Base-by-base conservation (phyloP, 768 basidiomycete genomes). In the Saitozyma podzolica region DNA sequence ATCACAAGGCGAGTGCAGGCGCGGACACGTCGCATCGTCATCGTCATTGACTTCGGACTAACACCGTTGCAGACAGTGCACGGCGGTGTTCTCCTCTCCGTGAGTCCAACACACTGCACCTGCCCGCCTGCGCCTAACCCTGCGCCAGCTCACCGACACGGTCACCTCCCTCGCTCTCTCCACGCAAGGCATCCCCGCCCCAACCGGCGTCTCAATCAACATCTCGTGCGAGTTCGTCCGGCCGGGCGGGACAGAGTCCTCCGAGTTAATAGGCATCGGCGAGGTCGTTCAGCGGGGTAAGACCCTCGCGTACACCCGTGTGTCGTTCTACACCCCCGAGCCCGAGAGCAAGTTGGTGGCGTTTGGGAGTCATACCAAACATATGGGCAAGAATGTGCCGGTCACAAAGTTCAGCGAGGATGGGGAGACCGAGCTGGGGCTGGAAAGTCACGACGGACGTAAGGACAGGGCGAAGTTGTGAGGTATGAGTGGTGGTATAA, bases 321-420 rank as follows among this genome's bases (percentile, higher is more conserved):
- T 74, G 37, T 66, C 64, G 13, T 77, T 77, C 56, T 74, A 68
- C 50, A 47, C 45, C n/a, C 45, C 45, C 13, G 61, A 59, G 47
- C 42, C 63, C 13, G 58, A 62, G n/a, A 55, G 67, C 40, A 43
- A 56, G 58, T 50, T 77, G 9, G 67, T 77, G 20, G 78, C 78
- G 9, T 77, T 65, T 61, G 78, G 76, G 3, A 65, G 58, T 50
- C 78, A 79, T 63, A 79, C 78, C 6, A 79, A 79, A 55, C 66
- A 70, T 43, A 69, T 79, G 57, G 74, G 69, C 20, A 56, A 59
- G 5, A 65, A 64, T 39, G 58, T 52, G n/a, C 58, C 67, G 7
- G 41, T 54, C 6, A 62, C 57, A 14, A 17, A 42, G 9, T 74
- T 74, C 59, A 58, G 54, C 14, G 17, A 57, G 16, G 72, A 74